Base-by-base conservation (phyloP, 176 grass and related monocot genomes). In the Lolium perenne region DNA sequence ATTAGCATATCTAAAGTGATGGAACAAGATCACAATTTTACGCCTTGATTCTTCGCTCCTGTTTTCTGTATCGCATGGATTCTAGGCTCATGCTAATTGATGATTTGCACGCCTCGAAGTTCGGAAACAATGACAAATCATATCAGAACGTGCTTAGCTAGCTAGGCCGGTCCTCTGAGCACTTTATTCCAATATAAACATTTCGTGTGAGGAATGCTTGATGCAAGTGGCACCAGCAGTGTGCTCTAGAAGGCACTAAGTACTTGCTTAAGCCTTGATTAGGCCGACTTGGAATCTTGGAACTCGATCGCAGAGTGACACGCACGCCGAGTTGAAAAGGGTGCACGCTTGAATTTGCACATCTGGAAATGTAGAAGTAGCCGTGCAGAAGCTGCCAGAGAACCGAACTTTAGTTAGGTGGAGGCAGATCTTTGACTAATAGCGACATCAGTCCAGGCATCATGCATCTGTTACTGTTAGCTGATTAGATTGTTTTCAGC, bases 141-240 rank as follows among this genome's bases (percentile, higher is more conserved):
- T 65, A 80, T 38, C 65, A 68, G 23, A 70, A 32, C 51, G 71
- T 86, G 71, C 64, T 71, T 65, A 63, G 0, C 2, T 65, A 84
- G 46, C 46, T 85, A 79, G 77, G 68, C 78, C 82, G 88, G 68
- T 70, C 72, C 80, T 50, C 38, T 18, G 17, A 51, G 58, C 69
- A 68, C 70, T 89, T 43, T 85, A 70, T 51, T 11, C 82, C 82
- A 4, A 55, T 68, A 48, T 68, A 48, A 13, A 67, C 38, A 53
- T 25, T 21, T 70, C 0, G 73, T 47, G 35, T 40, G 11, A 56
- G 11, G 7, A 2, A 16, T 14, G 16, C 18, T 7, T 45, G 2
- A 10, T 16, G 35, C 9, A 2, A 20, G 47, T 66, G 32, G 61
- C 9, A 16, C 21, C 5, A 22, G 20, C 17, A 55, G 48, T 22